Conservation (phyloP, 352 stramenopile species). For the Globisporangium lucens region DNA sequence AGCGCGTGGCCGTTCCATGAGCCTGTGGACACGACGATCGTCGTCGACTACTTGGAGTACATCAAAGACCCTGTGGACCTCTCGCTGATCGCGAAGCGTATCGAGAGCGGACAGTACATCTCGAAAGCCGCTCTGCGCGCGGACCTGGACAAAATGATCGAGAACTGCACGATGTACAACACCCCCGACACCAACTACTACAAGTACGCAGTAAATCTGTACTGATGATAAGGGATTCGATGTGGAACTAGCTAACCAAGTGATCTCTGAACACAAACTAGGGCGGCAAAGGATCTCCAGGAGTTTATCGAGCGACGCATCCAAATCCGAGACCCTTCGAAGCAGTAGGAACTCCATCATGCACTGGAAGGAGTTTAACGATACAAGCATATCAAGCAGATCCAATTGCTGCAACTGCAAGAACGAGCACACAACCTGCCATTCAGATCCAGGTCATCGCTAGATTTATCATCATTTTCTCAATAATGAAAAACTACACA, state of each 20-base stretch:
- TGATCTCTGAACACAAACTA: constrained; percentile 17
- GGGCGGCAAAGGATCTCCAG: constrained; percentile 70
- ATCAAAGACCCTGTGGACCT: constrained; percentile 95
- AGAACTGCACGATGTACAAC: constrained; percentile 99
- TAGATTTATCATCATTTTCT: background rate
- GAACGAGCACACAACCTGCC: background rate
- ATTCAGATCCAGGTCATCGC: background rate
- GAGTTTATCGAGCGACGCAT: constrained; percentile 76
- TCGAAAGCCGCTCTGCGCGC: constrained; percentile 90
- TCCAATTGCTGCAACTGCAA: background rate
- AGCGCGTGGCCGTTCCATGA: constrained; percentile 98
- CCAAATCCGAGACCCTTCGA: constrained; percentile 38
- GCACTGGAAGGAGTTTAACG: background rate
- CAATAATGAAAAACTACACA: background rate
- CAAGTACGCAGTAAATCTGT: constrained; percentile 70
- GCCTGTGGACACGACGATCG: constrained; percentile 93
- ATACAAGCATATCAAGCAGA: background rate
- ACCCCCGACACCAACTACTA: constrained; percentile 94
- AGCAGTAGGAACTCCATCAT: background rate
- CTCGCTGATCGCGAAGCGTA: constrained; percentile 77
- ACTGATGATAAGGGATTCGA: background rate
- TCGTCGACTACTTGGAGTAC: constrained; percentile 96
- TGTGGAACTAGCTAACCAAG: background rate
- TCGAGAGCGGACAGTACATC: constrained; percentile 86
- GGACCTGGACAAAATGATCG: constrained; percentile 96